Evolutionary conservation across 345 rosid species (phyloP).

Genomic region (Rhodomyrtus tomentosa): DNA sequence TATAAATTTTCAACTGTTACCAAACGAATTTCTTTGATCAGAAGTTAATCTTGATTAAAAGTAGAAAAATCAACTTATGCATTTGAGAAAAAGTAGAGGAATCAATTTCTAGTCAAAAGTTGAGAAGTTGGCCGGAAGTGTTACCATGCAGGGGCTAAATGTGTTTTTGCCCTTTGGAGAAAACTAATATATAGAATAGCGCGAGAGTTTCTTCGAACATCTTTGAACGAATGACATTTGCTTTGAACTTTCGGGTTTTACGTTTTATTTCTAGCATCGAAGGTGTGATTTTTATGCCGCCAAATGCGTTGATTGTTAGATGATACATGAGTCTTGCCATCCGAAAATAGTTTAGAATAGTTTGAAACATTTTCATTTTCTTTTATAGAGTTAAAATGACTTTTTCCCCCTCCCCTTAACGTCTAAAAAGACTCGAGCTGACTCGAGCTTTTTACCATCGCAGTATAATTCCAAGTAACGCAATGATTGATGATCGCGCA

Average conservation of each 20-base stretch:
- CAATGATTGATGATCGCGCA: neutral
- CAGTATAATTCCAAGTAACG: fast-evolving
- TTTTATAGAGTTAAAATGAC: neutral
- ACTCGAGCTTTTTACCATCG: neutral
- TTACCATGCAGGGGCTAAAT: no score
- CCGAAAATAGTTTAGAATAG: neutral
- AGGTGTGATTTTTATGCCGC: neutral
- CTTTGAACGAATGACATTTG: neutral
- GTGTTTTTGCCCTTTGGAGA: neutral
- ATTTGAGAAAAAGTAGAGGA: no score
- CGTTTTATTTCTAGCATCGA: neutral
- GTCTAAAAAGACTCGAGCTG: neutral
- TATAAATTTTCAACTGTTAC: no score
- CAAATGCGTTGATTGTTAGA: neutral
- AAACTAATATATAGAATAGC: neutral
- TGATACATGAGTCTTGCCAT: neutral
- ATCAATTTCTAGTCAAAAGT: no score
- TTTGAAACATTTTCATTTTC: neutral
- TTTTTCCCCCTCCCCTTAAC: neutral
- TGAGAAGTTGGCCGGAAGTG: no score
- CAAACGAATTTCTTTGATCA: no score
- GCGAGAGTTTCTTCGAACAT: neutral
- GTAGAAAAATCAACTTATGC: no score
- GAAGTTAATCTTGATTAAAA: no score
- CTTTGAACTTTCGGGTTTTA: neutral